A percentile compares a stretch with the other conserved stretches of the same genome.
Evolutionary conservation across 768 basidiomycete species (phyloP).

Genomic region (Antrodiella citrinella): DNA sequence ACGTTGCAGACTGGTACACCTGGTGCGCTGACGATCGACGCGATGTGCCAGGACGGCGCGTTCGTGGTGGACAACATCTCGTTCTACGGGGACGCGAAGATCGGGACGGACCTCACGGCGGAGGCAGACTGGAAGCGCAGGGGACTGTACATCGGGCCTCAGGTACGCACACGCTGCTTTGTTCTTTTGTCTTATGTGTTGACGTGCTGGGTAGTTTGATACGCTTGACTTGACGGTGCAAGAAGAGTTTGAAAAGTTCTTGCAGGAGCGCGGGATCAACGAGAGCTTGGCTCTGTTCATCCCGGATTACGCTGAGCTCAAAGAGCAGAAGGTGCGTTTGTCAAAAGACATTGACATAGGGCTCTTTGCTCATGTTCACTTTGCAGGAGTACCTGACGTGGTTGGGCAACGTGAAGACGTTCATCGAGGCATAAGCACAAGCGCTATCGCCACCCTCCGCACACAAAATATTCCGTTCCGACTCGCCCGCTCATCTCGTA

Average conservation of each 20-base stretch:
- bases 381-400: conserved; percentile 85
- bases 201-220: conserved; percentile 53
- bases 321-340: conserved; percentile 86
- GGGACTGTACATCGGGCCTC: conserved; percentile 87
- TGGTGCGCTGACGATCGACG: conserved; percentile 74
- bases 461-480: no score
- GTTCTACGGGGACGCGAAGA: conserved; percentile 64
- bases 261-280: conserved; percentile 86
- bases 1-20: conserved; percentile 36
- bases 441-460: no score
- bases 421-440: conserved; percentile 60
- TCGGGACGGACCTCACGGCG: conserved; percentile 71
- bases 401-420: conserved; percentile 75
- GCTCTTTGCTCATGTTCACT: background rate
- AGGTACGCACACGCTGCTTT: conserved; percentile 35
- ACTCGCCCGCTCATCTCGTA: no score
- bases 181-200: background rate
- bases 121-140: conserved; percentile 94
- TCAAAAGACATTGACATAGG: no score
- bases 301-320: conserved; percentile 79
- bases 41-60: conserved; percentile 67
- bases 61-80: conserved; percentile 89
- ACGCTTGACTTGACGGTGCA: conserved; percentile 83
- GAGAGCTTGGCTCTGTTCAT: conserved; percentile 79
- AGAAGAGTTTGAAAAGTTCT: conserved; percentile 84